Base-by-base conservation (phyloP, 306 rosid genomes). In the Acmispon strigosus region DNA sequence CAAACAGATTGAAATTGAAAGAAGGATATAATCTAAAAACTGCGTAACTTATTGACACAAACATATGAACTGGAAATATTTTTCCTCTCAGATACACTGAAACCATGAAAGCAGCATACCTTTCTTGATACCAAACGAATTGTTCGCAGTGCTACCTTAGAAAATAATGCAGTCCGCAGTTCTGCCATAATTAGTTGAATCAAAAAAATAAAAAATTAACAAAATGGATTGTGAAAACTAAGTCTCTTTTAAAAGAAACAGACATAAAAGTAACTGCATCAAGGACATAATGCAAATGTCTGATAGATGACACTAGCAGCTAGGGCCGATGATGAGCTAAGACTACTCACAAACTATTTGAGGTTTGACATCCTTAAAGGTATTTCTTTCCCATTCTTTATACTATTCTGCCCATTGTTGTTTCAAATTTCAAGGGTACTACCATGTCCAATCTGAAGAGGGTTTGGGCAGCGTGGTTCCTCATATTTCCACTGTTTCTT, bases 91-190 rank as follows among this genome's bases (percentile, higher is more conserved):
- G 61, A 62, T 50, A 11, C 27, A 62, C 24, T 43, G 11, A 74
- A 72, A 76, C 56, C 45, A 79, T 18, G 14, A 45, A 43, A 76
- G 29, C 49, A 43, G 58, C 75, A 78, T 88, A 94, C 97, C 97
- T 84, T 94, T 72, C 96, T 81, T 16, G 99, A 94, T 47, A 94
- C 92, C 27, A 93, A 82, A 67, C 99, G 92, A 67, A 94, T 94
- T 53, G 99, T 91, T 54, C 99, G 87, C 74, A 91, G 66, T 27
- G 99, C 99, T 12, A 94, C 99, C 84, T 94, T 94, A 11, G 99
- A 91, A 64, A 94, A 94, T 52, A 94, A 86, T 64, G 97, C 95
- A 66, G 92, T 91, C 76, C 97, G 89, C 70, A 94, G 82, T 77
- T 94, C 99, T 94, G 86, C 83, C 82, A 80, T 45, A 76, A 67